phyloP scores from a whole-genome alignment of 768 basidiomycete species.

The Leucocoprinus leucothites region DNA sequence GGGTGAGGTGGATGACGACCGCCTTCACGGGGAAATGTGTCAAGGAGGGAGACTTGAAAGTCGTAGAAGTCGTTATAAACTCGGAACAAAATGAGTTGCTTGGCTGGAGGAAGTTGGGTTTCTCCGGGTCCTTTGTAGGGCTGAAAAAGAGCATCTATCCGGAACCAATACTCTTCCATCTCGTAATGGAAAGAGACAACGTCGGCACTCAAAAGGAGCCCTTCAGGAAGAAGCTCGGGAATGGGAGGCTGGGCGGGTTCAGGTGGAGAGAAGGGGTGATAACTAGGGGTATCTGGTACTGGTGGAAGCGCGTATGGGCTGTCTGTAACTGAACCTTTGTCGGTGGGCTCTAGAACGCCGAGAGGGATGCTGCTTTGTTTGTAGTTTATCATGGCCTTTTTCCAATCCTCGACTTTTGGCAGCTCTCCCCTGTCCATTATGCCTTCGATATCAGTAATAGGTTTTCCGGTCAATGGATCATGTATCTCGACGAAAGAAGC shows the following conservation, averaged over 20 bases:
- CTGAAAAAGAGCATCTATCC: slow-evolving; percentile 85
- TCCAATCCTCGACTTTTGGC: slow-evolving; percentile 99
- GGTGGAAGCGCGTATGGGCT: slow-evolving; percentile 34
- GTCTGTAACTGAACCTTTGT: slow-evolving; percentile 38
- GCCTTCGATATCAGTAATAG: slow-evolving; percentile 69
- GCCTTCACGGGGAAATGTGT: slow-evolving; percentile 87
- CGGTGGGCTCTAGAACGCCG: slow-evolving; percentile 75
- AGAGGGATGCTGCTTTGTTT: slow-evolving; percentile 95
- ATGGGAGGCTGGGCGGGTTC: slow-evolving; percentile 35
- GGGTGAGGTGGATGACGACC: slow-evolving; percentile 66
- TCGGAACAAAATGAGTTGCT: slow-evolving; percentile 85
- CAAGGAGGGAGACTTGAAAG: slow-evolving; percentile 87
- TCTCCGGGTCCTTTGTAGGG: slow-evolving; percentile 68
- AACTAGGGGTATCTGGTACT: slow-evolving; percentile 26
- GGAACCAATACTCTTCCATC: slow-evolving; percentile 97
- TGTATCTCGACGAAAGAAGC: slow-evolving; percentile 96
- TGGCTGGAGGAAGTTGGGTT: slow-evolving; percentile 57
- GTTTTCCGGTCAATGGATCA: slow-evolving; percentile 81
- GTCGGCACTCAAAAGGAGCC: slow-evolving; percentile 80
- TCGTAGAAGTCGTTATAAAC: slow-evolving; percentile 99
- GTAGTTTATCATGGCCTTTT: slow-evolving; percentile 90
- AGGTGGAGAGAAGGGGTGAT: slow-evolving; percentile 11
- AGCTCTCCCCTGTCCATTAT: slow-evolving; percentile 87
- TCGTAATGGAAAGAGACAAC: slow-evolving; percentile 98
- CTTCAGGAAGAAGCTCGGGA: slow-evolving; percentile 63